Conservation (phyloP, 768 basidiomycete genomes). For the Lentinula sp. region DNA sequence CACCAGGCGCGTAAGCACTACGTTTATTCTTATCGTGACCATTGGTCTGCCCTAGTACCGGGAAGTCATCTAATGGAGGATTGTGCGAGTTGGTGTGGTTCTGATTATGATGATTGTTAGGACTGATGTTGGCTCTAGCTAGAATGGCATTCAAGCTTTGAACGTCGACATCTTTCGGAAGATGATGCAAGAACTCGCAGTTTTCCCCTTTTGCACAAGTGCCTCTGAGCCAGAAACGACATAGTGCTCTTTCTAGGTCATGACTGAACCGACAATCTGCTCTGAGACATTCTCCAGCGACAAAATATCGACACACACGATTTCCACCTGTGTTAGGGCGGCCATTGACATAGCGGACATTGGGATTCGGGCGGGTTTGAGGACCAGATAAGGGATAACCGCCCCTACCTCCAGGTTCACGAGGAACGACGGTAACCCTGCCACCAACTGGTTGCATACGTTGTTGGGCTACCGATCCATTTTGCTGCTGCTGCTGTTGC, state of each 20-base stretch:
- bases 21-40: slow-evolving; percentile 32
- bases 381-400: slow-evolving; percentile 25
- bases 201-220: slow-evolving; percentile 95
- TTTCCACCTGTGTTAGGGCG: slow-evolving; percentile 57
- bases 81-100: slow-evolving; percentile 27
- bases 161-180: slow-evolving; percentile 83
- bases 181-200: slow-evolving; percentile 94
- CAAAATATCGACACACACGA: slow-evolving; percentile 92
- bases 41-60: slow-evolving; percentile 49
- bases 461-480: slow-evolving; percentile 10
- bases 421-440: slow-evolving; percentile 59
- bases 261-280: slow-evolving; percentile 98
- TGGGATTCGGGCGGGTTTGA: slow-evolving; percentile 16
- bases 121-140: slow-evolving; percentile 56
- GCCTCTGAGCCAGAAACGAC: slow-evolving; percentile 96
- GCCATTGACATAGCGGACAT: slow-evolving; percentile 44
- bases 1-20: slow-evolving; percentile 35
- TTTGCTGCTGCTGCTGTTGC: slow-evolving; percentile 27
- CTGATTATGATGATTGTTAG: slow-evolving; percentile 24
- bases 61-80: slow-evolving; percentile 64
- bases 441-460: slow-evolving; percentile 60
- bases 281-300: slow-evolving; percentile 91
- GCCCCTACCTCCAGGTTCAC: slow-evolving; percentile 39
- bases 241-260: slow-evolving; percentile 89
- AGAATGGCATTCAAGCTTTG: slow-evolving; percentile 61